These are phyloP conservation scores for Avena insularis DNA, from an alignment of 176 grass and related monocot genomes.

Conservation along the genomic window DNA sequence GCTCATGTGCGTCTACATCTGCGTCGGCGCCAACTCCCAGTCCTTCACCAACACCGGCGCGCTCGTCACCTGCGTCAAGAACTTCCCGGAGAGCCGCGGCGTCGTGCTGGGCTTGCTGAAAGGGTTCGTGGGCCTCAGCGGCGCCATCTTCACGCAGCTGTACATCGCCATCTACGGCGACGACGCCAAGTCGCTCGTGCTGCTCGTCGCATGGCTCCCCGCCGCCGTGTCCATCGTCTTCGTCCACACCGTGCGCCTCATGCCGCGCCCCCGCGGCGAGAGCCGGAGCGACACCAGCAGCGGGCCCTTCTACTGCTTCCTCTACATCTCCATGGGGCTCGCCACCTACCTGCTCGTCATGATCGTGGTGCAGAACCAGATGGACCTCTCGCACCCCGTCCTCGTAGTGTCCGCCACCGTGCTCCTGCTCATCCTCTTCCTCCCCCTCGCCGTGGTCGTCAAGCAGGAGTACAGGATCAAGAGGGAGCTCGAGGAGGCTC, in stretches of 20 bases:
- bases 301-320: slow-evolving; percentile 74
- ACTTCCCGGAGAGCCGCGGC: slow-evolving; percentile 83
- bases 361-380: slow-evolving; percentile 63
- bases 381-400: slow-evolving; percentile 50
- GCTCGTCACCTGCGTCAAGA: slow-evolving; percentile 78
- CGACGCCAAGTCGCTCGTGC: slow-evolving; percentile 82
- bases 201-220: slow-evolving; percentile 80
- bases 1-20: slow-evolving; percentile 86
- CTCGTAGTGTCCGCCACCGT: slow-evolving; percentile 42
- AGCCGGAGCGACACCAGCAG: slow-evolving; percentile 8
- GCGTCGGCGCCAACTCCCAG: slow-evolving; percentile 74
- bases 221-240: slow-evolving; percentile 73
- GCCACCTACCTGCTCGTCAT: slow-evolving; percentile 64
- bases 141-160: slow-evolving; percentile 75
- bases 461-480: slow-evolving; percentile 59
- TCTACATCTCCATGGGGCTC: slow-evolving; percentile 77
- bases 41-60: slow-evolving; percentile 78
- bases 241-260: slow-evolving; percentile 75
- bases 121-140: slow-evolving; percentile 74
- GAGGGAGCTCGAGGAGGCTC: slow-evolving; percentile 38
- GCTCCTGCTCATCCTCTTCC: slow-evolving; percentile 64
- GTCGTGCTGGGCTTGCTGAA: slow-evolving; percentile 69
- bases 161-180: slow-evolving; percentile 75
- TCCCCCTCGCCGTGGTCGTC: slow-evolving; percentile 64
- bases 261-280: slow-evolving; percentile 3